Conservation (phyloP, 2,329 filamentous ascomycete species). For the Aspergillus sp. region DNA sequence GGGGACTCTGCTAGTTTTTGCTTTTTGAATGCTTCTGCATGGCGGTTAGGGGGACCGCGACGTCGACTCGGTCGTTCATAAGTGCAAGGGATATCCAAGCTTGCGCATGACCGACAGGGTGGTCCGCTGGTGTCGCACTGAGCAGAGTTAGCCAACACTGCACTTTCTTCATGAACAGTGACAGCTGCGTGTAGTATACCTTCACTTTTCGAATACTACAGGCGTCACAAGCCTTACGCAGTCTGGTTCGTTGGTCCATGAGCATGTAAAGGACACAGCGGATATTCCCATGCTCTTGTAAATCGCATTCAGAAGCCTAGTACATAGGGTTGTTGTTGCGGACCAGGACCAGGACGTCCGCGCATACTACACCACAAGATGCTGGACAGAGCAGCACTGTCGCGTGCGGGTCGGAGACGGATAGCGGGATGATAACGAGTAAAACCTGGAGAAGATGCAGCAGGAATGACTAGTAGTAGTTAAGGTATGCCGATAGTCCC, state of each 20-base stretch:
- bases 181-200: slow-evolving; percentile 36
- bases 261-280: slow-evolving; percentile 19
- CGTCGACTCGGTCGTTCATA: slow-evolving; percentile 65
- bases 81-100: slow-evolving; percentile 67
- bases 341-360: not conserved
- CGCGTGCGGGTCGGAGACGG: slow-evolving; percentile 4
- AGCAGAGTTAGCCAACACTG: slow-evolving; percentile 13
- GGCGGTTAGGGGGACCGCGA: slow-evolving; percentile 65
- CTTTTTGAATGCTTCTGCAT: slow-evolving; percentile 68
- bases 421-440: not conserved
- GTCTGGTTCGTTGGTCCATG: slow-evolving; percentile 44
- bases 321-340: slow-evolving; percentile 8
- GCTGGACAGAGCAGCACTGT: slow-evolving; percentile 2
- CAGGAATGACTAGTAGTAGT: not conserved
- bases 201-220: slow-evolving; percentile 57
- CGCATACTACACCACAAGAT: slow-evolving; percentile 2
- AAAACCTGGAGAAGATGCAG: slow-evolving; percentile 5
- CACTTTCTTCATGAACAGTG: slow-evolving; percentile 4
- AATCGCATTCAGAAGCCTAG: slow-evolving; percentile 21
- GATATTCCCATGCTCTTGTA: slow-evolving; percentile 25
- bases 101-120: slow-evolving; percentile 65
- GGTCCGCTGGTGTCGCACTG: slow-evolving; percentile 68
- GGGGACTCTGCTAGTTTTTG: slow-evolving; percentile 50
- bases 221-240: slow-evolving; percentile 56
- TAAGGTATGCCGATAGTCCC: not conserved